Base-by-base conservation (phyloP, 768 basidiomycete species). In the Leucocoprinus leucothites region DNA sequence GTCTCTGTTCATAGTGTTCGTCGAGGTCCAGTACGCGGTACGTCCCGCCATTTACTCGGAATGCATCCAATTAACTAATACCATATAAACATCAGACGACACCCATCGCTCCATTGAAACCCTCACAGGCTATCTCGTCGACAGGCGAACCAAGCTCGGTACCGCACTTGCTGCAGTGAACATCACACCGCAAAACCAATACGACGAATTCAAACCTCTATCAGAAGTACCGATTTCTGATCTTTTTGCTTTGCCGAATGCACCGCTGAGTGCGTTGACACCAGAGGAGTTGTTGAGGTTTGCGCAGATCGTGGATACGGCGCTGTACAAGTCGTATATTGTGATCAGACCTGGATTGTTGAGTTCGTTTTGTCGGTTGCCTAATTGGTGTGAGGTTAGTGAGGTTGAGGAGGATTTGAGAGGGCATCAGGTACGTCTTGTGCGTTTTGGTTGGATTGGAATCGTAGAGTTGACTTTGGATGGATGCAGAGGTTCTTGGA, bases 341-440 rank as follows among this genome's bases (percentile, higher is more conserved):
- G 78, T 91, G 19, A 86, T 88, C 40, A 77, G 88, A 42, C 93
- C 96, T 0, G 81, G 79, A 11, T 72, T 99, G 54, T 73, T 98
- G 9, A 93, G 91, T 0, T 84, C 91, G 26, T 69, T 98, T 48
- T 98, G 96, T 69, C 81, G 96, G 41, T 74, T 96, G 22, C 82
- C 91, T 2, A 98, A 97, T 69, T 99, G 94, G 94, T 98, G 96
- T 69, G 97, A 98, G 65, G 94, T 98, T 1, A 85, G 84, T 1
- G 71, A 72, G 57, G 65, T 72, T 1, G 94, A 99, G 67, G 93
- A 90, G 65, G 82, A 93, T 57, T 71, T 99, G 50, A 79, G 84
- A 55, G 82, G 81, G 25, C 81, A 88, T 34, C 86, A 89, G 82
- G 95, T 92, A 53, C 26, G 38, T 13, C 6, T 3, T 3, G 4